Base-by-base conservation (phyloP, 805 yeast species). In the Clavispora carvajalis region DNA sequence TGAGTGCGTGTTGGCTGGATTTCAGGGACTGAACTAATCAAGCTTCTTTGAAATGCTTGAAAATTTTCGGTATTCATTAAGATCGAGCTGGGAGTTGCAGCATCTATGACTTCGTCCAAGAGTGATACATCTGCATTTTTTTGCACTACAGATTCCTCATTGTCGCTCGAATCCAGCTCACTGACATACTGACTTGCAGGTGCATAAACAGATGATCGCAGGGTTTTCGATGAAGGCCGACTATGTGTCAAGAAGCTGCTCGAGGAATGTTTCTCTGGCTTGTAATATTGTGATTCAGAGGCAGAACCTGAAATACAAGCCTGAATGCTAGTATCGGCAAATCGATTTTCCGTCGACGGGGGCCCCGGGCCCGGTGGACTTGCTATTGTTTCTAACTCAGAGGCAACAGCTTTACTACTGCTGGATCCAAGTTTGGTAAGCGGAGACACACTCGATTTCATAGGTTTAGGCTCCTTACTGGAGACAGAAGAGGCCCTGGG, bases 1-100 rank as follows among this genome's bases (percentile, higher is more conserved):
- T 67, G 69, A 5, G 63, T 59, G 26, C 74, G 47, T 35, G 59
- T 58, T 7, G 45, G 18, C n/a, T 28, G 31, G 31, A 28, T 28
- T 6, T 28, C 16, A 12, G 31, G 31, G 7, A 12, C 31, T 2
- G 31, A 28, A 31, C 25, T 11, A 12, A 22, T 18, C 11, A 17
- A 16, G 8, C 17, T 34, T 23, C n/a, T 22, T 24, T 37, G 34
- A 30, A 33, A 33, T 10, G 30, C 37, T n/a, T 25, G 17, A 5
- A 31, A 7, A 3, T 38, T 37, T n/a, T 38, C 34, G 44, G 47
- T 38, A 33, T 44, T 41, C 18, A 45, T 49, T 1, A 45, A 19
- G 21, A 47, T 43, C 1, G 47, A 40, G 13, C 25, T 18, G 11
- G 38, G 31, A 2, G 31, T 28, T 3, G 11, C 31, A 15, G 19